Percentiles rank a stretch among this genome's conserved stretches.
Evolutionary conservation across 768 basidiomycete genomes (phyloP).

Genomic region (Suillus brevipes): DNA sequence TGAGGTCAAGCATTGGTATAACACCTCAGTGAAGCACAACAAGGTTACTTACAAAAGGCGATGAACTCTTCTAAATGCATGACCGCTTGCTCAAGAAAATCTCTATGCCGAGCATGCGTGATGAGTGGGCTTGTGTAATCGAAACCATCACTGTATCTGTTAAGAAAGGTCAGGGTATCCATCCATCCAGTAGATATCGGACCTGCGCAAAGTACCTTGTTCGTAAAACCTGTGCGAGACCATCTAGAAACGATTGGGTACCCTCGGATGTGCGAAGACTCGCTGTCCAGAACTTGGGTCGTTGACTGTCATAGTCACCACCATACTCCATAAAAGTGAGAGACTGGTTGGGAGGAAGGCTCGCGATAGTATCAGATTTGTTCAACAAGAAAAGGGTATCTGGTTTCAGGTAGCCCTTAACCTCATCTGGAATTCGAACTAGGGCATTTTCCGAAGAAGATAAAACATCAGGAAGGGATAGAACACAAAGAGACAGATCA

Average conservation of each 20-base stretch:
- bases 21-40: not conserved
- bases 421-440: slow-evolving; percentile 43
- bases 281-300: slow-evolving; percentile 47
- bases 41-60: slow-evolving; percentile 27
- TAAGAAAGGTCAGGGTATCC: not conserved
- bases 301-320: too few species aligned
- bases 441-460: slow-evolving; percentile 6
- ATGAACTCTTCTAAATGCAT: slow-evolving; percentile 34
- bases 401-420: slow-evolving; percentile 50
- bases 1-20: slow-evolving; percentile 24
- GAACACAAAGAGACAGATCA: slow-evolving; percentile 77
- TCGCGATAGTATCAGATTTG: slow-evolving; percentile 62
- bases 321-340: not conserved
- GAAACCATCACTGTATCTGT: not conserved
- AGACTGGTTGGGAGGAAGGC: slow-evolving; percentile 1
- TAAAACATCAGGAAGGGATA: slow-evolving; percentile 60
- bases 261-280: slow-evolving; percentile 66
- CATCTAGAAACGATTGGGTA: slow-evolving; percentile 56
- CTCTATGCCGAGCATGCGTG: slow-evolving; percentile 78
- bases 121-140: slow-evolving; percentile 52
- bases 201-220: slow-evolving; percentile 39
- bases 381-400: slow-evolving; percentile 76
- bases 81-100: slow-evolving; percentile 67
- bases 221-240: slow-evolving; percentile 53
- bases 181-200: not conserved